Evolutionary conservation across 768 basidiomycete species (phyloP).

Genomic region (Mycena epipterygia): DNA sequence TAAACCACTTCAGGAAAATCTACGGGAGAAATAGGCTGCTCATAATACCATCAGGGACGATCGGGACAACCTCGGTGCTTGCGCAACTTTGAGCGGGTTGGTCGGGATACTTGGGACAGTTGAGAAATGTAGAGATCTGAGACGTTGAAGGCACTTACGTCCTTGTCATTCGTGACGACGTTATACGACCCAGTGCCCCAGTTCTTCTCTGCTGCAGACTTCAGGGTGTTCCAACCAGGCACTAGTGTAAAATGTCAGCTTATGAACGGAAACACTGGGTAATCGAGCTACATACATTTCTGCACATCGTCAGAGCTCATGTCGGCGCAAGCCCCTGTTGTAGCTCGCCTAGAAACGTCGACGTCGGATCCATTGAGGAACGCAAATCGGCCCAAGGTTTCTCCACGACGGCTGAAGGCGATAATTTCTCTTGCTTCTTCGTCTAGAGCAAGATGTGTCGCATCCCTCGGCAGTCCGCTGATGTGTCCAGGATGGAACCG

Average conservation of each 20-base stretch:
- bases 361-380: background rate
- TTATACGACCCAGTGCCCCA: background rate
- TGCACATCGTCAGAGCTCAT: slow-evolving; percentile 17
- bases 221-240: slow-evolving; percentile 26
- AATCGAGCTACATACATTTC: background rate
- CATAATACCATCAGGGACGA: background rate
- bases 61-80: background rate
- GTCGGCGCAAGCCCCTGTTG: background rate
- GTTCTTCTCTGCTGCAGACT: slow-evolving; percentile 15
- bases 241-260: background rate
- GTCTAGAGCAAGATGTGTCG: slow-evolving; percentile 7
- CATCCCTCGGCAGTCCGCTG: background rate
- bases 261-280: background rate
- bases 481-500: background rate
- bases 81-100: background rate
- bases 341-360: background rate
- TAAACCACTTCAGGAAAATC: too few relatives aligned
- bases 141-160: background rate
- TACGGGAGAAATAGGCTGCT: too few relatives aligned
- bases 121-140: background rate
- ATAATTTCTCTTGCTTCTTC: slow-evolving; percentile 5
- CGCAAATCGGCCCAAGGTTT: slow-evolving; percentile 2
- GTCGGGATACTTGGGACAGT: background rate
- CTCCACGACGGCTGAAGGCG: too few relatives aligned
- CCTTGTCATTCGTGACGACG: background rate